Conservation (phyloP, 352 stramenopile species). For the Aphanomyces stellatus region DNA sequence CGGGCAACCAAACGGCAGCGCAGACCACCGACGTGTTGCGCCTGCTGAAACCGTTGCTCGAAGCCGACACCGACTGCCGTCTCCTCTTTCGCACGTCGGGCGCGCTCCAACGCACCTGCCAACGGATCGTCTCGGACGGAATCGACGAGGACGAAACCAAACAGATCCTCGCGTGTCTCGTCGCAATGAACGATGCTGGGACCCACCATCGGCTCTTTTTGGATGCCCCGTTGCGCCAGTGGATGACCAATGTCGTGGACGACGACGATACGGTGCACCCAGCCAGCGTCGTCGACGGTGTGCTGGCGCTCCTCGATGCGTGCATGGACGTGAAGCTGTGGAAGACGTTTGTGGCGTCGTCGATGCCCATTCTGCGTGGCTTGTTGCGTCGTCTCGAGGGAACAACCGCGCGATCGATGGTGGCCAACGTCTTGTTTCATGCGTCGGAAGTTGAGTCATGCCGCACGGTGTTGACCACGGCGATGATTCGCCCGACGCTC, state of each 20-base stretch:
- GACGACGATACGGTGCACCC: slow-evolving; percentile 9
- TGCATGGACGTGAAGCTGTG: slow-evolving; percentile 48
- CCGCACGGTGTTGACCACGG: slow-evolving; percentile 1
- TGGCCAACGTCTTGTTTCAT: slow-evolving; percentile 45
- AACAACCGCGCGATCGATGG: slow-evolving; percentile 1
- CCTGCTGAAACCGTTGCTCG: slow-evolving; percentile 41
- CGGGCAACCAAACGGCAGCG: slow-evolving; percentile 21
- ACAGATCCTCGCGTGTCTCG: not conserved
- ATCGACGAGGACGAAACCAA: not conserved
- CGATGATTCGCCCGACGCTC: slow-evolving; percentile 4
- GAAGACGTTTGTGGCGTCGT: slow-evolving; percentile 30
- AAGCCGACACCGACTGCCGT: slow-evolving; percentile 33
- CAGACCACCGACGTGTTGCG: slow-evolving; percentile 36
- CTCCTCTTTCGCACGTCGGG: slow-evolving; percentile 49
- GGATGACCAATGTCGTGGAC: slow-evolving; percentile 9
- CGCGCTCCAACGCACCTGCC: slow-evolving; percentile 37
- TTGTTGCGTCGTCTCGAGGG: slow-evolving; percentile 25
- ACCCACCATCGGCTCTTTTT: slow-evolving; percentile 1
- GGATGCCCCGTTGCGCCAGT: slow-evolving; percentile 1
- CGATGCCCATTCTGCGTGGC: slow-evolving; percentile 9
- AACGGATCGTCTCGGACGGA: slow-evolving; percentile 23
- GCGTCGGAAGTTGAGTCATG: not conserved
- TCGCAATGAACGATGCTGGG: not conserved
- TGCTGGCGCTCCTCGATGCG: slow-evolving; percentile 33
- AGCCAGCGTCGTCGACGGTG: slow-evolving; percentile 28